Percentiles rank a stretch among this genome's conserved stretches.
These are phyloP conservation scores for Termitomyces sp. DNA, from an alignment of 768 basidiomycete genomes.

Conservation along the genomic window DNA sequence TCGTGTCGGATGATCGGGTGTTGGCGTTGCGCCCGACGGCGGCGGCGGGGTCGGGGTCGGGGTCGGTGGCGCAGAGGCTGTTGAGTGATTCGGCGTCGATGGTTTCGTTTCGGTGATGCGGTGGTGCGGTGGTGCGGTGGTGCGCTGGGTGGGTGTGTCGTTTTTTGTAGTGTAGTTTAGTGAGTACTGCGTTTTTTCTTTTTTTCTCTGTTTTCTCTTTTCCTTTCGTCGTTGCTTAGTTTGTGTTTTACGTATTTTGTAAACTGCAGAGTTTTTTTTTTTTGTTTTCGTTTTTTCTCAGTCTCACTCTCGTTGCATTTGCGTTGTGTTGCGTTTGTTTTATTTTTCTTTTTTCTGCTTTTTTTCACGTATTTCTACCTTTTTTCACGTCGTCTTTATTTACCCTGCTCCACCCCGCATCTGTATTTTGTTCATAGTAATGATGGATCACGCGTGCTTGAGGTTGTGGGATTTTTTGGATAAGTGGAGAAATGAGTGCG, in stretches of 20 bases:
- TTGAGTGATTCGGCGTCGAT: conserved; percentile 41
- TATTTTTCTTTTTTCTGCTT: not conserved
- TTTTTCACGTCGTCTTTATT: not conserved
- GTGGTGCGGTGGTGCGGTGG: too few relatives aligned
- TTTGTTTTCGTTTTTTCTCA: not conserved
- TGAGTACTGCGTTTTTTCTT: too few relatives aligned
- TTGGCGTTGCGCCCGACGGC: conserved; percentile 57
- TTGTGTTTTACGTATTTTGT: too few relatives aligned
- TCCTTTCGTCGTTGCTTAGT: not conserved
- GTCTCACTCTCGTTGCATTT: conserved; percentile 5
- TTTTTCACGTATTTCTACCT: not conserved
- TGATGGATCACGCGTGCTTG: conserved; percentile 5
- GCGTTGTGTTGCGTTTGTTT: not conserved
- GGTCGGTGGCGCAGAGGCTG: conserved; percentile 30
- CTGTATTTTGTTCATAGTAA: conserved; percentile 3
- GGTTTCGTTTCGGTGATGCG: conserved; percentile 32
- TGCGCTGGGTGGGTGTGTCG: too few relatives aligned
- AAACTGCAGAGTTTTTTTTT: too few relatives aligned
- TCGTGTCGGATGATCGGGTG: conserved; percentile 87
- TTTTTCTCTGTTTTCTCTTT: not conserved
- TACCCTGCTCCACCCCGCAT: conserved; percentile 1
- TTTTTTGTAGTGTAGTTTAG: not conserved
- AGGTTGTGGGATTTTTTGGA: too few relatives aligned
- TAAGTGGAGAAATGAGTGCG: too few relatives aligned
- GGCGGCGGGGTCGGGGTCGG: conserved; percentile 33